Conservation (phyloP, 2,329 filamentous ascomycete genomes). For the Truncatella angustata region DNA sequence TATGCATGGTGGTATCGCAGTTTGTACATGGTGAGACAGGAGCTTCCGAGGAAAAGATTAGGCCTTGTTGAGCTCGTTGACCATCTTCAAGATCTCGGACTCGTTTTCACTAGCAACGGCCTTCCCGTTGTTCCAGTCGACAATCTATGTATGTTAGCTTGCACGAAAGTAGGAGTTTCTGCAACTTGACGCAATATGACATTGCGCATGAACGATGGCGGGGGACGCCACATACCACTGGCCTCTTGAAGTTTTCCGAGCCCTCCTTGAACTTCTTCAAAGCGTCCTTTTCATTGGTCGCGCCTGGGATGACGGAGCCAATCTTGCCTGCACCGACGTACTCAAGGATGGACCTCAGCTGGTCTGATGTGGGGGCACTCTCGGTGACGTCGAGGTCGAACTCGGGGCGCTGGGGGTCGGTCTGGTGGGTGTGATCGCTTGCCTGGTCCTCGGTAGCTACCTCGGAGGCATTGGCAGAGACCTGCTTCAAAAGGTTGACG, state of each 20-base stretch:
- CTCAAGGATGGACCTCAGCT: constrained; percentile 79
- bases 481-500: constrained; percentile 76
- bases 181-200: too few species aligned
- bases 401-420: constrained; percentile 54
- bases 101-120: constrained; percentile 76
- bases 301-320: constrained; percentile 66
- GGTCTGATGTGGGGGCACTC: constrained; percentile 74
- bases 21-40: background rate
- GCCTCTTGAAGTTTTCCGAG: constrained; percentile 66
- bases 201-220: too few species aligned
- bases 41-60: constrained; percentile 3
- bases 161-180: background rate
- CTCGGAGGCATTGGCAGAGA: constrained; percentile 66
- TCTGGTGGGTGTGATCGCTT: constrained; percentile 61
- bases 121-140: constrained; percentile 92
- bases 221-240: constrained; percentile 60
- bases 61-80: constrained; percentile 53
- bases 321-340: constrained; percentile 69
- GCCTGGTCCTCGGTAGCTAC: constrained; percentile 74
- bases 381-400: constrained; percentile 89
- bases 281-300: constrained; percentile 72
- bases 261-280: constrained; percentile 74
- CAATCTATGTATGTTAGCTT: constrained; percentile 47
- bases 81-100: constrained; percentile 83
- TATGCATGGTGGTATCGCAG: background rate